Evolutionary conservation across 306 rosid genomes (phyloP), one percentile per base, ranked within the genome.

Genomic region (Cicer yamashitae): DNA sequence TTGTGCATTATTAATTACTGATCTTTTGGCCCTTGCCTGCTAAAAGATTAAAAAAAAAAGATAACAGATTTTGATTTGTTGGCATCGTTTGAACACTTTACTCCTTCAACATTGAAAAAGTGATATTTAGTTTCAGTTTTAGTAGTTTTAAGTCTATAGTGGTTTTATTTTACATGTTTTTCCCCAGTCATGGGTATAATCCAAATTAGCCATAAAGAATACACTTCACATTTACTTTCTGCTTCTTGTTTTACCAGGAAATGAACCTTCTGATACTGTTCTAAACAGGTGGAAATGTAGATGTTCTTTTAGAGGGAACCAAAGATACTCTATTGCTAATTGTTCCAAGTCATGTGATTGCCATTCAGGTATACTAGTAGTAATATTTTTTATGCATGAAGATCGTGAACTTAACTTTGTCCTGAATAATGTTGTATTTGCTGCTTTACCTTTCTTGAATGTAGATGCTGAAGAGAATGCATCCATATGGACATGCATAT

Each of bases 261-360:
- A 77, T 71, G 81, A 80, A 77, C 77, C 83, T 79, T 82, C 89
- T 14, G 68, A 71, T 81, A 13, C 80, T 75, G 81, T 67, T 52
- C 71, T 76, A 63, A 84, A 82, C 74, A 88, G 88, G 73, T 94
- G 97, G 97, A 85, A 83, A 7, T 94, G 98, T 79, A 84, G 76
- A 78, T 94, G 97, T 78, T 73, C 79, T 77, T 78, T 83, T 64
- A 88, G 78, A 76, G 89, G 80, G 46, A 83, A 85, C 60, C 88
- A n/a, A 46, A 86, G 68, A 75, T 67, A 71, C 76, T 47, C 87
- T 64, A 83, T 83, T 78, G 86, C 88, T 59, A 87, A 92, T 82
- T 94, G 99, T 86, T 87, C 98, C 44, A 67, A 89, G 11, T 92
- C 96, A 79, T 94, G 99, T 81, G 87, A 84, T 66, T 94, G 99